These are phyloP conservation scores for Tremella mesenterica DNA, from an alignment of 768 basidiomycete genomes.

Conservation along the genomic window DNA sequence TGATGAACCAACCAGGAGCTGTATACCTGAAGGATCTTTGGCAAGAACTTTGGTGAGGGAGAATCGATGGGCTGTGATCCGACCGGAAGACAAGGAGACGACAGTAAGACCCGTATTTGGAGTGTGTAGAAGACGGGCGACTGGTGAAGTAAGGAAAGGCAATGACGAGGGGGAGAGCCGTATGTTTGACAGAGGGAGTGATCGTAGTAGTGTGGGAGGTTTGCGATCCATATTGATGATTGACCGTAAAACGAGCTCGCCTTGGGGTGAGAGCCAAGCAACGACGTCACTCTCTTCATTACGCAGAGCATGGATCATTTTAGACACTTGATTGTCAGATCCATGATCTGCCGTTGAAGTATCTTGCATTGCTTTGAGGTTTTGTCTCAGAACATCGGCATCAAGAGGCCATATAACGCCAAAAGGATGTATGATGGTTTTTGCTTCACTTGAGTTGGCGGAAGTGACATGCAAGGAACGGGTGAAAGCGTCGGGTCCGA, in stretches of 20 bases:
- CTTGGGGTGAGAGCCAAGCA: constrained; percentile 28
- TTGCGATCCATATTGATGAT: constrained; percentile 66
- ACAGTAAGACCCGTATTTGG: constrained; percentile 6
- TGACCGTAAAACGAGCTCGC: constrained; percentile 20
- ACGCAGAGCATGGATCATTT: constrained; percentile 12
- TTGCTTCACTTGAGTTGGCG: neutral
- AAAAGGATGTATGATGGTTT: neutral
- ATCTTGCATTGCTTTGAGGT: constrained; percentile 5
- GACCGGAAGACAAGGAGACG: neutral
- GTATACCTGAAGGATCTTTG: neutral
- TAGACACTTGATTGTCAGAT: constrained; percentile 12
- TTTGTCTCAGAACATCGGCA: constrained; percentile 51
- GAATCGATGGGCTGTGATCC: neutral
- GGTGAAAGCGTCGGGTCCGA: constrained; percentile 63
- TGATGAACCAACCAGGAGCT: neutral
- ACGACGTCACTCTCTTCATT: constrained; percentile 37
- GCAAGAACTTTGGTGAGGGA: neutral
- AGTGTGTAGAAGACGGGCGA: constrained; percentile 8
- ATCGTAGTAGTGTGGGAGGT: constrained; percentile 53
- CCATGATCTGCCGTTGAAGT: neutral
- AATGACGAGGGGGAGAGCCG: neutral
- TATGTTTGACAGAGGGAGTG: constrained; percentile 14
- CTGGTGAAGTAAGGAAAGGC: neutral
- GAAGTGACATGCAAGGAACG: constrained; percentile 36
- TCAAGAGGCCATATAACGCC: constrained; percentile 56